These are phyloP conservation scores for Coniochaeta pulveracea DNA, from an alignment of 2,329 filamentous ascomycete genomes.

Conservation along the genomic window DNA sequence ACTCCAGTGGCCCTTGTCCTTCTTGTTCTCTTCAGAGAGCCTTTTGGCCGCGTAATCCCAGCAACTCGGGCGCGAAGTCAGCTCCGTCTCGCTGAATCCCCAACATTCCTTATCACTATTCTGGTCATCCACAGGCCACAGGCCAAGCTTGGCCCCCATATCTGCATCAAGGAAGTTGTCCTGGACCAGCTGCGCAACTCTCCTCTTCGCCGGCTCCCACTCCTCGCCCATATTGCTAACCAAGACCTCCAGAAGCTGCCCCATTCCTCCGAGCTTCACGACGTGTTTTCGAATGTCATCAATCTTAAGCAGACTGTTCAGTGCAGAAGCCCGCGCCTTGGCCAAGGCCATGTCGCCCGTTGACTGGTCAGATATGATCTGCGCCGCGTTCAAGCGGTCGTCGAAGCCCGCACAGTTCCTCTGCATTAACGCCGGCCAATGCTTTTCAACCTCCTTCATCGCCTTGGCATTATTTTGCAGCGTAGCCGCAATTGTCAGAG, in stretches of 20 bases:
- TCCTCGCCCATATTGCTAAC: constrained; percentile 25
- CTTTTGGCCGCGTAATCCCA: constrained; percentile 44
- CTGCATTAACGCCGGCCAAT: constrained; percentile 31
- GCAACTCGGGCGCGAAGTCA: constrained; percentile 19
- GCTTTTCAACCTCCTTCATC: constrained; percentile 34
- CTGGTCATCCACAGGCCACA: constrained; percentile 37
- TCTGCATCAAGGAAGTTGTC: constrained; percentile 58
- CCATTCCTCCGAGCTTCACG: constrained; percentile 40
- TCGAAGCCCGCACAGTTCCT: constrained; percentile 21
- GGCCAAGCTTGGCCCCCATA: constrained; percentile 45
- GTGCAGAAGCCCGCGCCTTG: constrained; percentile 32
- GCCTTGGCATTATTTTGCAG: constrained; percentile 57
- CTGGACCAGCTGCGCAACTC: constrained; percentile 45
- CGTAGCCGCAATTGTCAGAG: constrained; percentile 43
- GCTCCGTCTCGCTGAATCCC: constrained; percentile 14
- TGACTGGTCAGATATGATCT: too few species aligned
- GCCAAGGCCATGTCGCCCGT: constrained; percentile 18
- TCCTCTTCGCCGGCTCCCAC: constrained; percentile 39
- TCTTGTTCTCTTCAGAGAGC: constrained; percentile 24
- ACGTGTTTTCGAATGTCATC: constrained; percentile 42
- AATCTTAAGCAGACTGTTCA: constrained; percentile 46
- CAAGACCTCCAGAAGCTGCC: constrained; percentile 39
- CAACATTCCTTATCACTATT: constrained; percentile 24
- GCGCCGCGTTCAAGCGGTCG: constrained; percentile 18
- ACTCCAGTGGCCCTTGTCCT: constrained; percentile 32